A percentile compares a stretch with the other conserved stretches of the same genome.
Conservation (phyloP, 768 basidiomycete genomes). For the Steccherinum ochraceum region DNA sequence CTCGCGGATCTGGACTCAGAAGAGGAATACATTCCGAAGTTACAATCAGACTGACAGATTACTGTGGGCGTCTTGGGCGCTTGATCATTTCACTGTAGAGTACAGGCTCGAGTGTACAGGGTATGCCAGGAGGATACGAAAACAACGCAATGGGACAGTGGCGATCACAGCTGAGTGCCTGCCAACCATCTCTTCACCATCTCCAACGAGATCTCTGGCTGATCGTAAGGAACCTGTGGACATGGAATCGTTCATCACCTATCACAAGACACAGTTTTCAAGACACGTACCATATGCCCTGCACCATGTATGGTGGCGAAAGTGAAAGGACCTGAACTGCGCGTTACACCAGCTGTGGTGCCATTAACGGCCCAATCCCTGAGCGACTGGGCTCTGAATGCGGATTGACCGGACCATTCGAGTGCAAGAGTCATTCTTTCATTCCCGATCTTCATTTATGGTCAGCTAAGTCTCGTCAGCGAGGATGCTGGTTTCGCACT, state of each 20-base stretch:
- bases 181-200: constrained; percentile 46
- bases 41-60: too few relatives aligned
- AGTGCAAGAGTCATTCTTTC: constrained; percentile 50
- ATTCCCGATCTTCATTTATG: constrained; percentile 45
- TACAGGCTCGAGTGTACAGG: too few relatives aligned
- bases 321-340: constrained; percentile 51
- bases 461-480: too few relatives aligned
- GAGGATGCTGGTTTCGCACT: too few relatives aligned
- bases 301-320: constrained; percentile 58
- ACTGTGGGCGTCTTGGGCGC: too few relatives aligned
- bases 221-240: constrained; percentile 55
- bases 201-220: constrained; percentile 46
- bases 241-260: too few relatives aligned
- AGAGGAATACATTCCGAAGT: too few relatives aligned
- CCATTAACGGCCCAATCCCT: constrained; percentile 51
- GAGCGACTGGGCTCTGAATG: constrained; percentile 36
- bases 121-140: too few relatives aligned
- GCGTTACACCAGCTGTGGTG: constrained; percentile 42
- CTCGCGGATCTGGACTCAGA: too few relatives aligned
- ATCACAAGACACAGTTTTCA: too few relatives aligned
- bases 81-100: too few relatives aligned
- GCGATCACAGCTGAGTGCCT: constrained; percentile 13
- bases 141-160: too few relatives aligned
- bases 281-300: constrained; percentile 66
- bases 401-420: constrained; percentile 51